Base-by-base conservation (phyloP, 108 stramenopile genomes). In the Mediolabrus comicus region DNA sequence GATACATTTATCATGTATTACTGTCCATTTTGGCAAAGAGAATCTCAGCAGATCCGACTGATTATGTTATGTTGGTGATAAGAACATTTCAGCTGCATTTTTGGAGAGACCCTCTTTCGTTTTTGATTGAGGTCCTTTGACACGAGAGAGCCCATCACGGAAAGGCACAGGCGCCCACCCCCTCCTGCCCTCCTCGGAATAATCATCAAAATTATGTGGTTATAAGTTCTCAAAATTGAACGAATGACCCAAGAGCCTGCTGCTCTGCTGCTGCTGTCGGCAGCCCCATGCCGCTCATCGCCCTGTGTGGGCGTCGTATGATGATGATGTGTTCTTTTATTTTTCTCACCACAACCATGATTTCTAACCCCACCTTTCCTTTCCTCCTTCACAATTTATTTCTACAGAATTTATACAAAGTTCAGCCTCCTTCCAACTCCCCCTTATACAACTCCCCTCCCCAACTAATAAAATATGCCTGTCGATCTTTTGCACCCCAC, bases 401-500 rank as follows among this genome's bases (percentile, higher is more conserved):
- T n/a, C 22, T 22, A 8, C 46, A 49, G 46, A 49, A 3, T 24
- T 3, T 24, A 24, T 17, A 33, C 2, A 9, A 49, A 49, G 46
- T 49, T 49, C 46, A 49, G 22, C 46, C 46, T 49, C 46, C 19
- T 5, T 8, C 46, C 46, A 19, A 62, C 46, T 10, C 4, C 28
- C 31, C 12, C 2, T 30, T 12, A 13, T 8, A 65, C 29, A 16
- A 65, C 54, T 51, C 65, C 53, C 28, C 51, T 65, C 65, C 65
- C 65, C 34, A 69, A n/a, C 32, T 28, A 24, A 30, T 59, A 78
- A 65, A 98, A 86, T 58, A 99, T 98, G 97, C 97, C 97, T 69
- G 86, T 86, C 77, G 99, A 99, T 91, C 90, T 99, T 27, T 72
- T 98, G 65, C 81, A 98, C 88, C 98, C 98, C 39, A 62, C 90